These are phyloP conservation scores for Saturnispora saitoi DNA, from an alignment of 805 yeast genomes.

Conservation along the genomic window DNA sequence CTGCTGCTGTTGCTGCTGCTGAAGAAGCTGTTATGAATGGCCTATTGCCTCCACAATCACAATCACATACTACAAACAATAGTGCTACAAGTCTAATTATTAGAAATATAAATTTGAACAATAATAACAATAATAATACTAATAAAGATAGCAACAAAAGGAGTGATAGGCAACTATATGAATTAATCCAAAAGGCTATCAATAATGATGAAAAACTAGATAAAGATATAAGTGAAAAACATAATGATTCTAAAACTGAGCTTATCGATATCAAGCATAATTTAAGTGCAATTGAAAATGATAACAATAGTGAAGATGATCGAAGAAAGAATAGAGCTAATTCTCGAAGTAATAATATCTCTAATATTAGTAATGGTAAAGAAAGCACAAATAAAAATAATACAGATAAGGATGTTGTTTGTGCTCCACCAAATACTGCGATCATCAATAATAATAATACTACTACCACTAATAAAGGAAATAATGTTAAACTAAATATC, in stretches of 20 bases:
- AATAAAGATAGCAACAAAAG: not conserved
- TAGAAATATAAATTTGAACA: too few relatives aligned
- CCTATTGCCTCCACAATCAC: not conserved
- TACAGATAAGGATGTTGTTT: too few relatives aligned
- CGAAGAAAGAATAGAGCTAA: not conserved
- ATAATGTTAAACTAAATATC: not conserved
- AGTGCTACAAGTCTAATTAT: not conserved
- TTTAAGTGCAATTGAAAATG: not conserved
- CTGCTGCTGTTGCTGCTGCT: slow-evolving; percentile 30
- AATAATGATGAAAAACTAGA: slow-evolving; percentile 3
- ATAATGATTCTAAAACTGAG: not conserved
- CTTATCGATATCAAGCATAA: not conserved
- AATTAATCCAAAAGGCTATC: slow-evolving; percentile 6
- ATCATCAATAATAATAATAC: too few relatives aligned
- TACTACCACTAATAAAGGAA: too few relatives aligned
- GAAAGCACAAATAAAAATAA: not conserved
- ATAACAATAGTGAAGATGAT: not conserved
- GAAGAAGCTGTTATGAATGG: slow-evolving; percentile 7
- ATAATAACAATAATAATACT: not conserved
- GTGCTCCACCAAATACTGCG: too few relatives aligned
- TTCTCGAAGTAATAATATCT: not conserved
- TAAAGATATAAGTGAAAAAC: not conserved
- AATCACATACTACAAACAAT: not conserved
- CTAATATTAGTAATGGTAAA: not conserved
- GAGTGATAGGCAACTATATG: slow-evolving; percentile 2